These are phyloP conservation scores for Salix caprea DNA, from an alignment of 345 rosid genomes.

Conservation along the genomic window DNA sequence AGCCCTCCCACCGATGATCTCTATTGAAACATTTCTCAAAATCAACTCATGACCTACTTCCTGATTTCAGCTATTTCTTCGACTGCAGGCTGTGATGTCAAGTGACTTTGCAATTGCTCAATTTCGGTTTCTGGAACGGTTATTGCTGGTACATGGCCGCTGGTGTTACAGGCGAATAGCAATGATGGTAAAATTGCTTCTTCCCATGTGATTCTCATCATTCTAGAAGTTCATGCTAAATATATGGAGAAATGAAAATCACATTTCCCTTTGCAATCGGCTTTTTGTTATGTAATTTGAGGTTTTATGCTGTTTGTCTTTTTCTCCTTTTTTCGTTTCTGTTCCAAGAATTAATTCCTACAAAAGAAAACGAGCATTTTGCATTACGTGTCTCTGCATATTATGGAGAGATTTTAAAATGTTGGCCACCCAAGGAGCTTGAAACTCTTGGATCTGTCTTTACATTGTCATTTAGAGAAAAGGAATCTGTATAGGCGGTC, in stretches of 20 bases:
- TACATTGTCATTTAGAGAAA: not conserved
- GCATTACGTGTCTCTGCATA: no score
- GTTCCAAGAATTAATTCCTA: not conserved
- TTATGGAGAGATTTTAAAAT: not conserved
- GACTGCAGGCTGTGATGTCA: conserved; percentile 84
- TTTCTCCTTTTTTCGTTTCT: not conserved
- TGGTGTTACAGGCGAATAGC: conserved; percentile 96
- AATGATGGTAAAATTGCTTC: conserved; percentile 56
- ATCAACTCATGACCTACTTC: not conserved
- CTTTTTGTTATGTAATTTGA: no score
- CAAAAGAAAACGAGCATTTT: no score
- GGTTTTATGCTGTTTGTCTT: not conserved
- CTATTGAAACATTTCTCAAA: not conserved
- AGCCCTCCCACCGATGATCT: not conserved
- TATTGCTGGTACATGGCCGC: conserved; percentile 88
- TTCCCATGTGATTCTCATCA: conserved; percentile 4
- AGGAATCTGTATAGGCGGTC: no score
- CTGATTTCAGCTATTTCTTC: conserved; percentile 7
- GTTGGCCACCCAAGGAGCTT: not conserved
- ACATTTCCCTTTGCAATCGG: not conserved
- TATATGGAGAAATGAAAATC: not conserved
- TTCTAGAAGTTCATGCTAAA: not conserved
- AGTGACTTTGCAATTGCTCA: conserved; percentile 93
- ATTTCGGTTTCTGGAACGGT: conserved; percentile 71
- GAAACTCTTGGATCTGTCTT: not conserved